phyloP scores from a whole-genome alignment of 192 early-diverging fungal species.

The Podila epigama region DNA sequence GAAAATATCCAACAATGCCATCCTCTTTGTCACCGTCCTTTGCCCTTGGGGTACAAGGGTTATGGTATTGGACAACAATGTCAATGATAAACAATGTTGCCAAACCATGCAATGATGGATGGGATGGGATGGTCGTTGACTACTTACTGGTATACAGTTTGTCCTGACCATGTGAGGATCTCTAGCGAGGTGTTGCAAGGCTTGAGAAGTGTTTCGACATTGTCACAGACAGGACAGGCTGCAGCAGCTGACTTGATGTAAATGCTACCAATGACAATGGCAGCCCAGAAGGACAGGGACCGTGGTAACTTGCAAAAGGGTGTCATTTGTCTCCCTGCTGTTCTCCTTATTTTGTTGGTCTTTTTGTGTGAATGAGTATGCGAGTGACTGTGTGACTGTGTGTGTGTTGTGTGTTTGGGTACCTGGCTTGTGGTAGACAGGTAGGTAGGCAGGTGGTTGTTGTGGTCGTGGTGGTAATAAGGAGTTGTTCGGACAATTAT shows the following conservation, averaged over 20 bases:
- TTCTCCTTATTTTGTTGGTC: background rate
- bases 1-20: no score
- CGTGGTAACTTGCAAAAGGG: background rate
- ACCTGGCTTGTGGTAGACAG: background rate
- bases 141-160: constrained; percentile 39
- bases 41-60: no score
- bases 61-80: no score
- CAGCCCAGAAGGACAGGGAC: background rate
- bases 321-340: constrained; percentile 1
- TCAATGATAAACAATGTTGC: no score
- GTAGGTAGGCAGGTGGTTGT: background rate
- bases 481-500: no score
- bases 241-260: background rate
- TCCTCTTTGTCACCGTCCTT: no score
- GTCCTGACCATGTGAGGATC: constrained; percentile 27
- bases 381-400: no score
- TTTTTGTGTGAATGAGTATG: no score
- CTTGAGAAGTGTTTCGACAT: constrained; percentile 21
- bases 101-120: no score
- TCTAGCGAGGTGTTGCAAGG: constrained; percentile 23
- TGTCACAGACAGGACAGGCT: constrained; percentile 23
- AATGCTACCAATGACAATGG: constrained; percentile 1
- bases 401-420: background rate
- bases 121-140: no score
- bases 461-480: background rate